phyloP scores from a whole-genome alignment of 1,284 basidiomycete genomes.

The Ganoderma meredithae region DNA sequence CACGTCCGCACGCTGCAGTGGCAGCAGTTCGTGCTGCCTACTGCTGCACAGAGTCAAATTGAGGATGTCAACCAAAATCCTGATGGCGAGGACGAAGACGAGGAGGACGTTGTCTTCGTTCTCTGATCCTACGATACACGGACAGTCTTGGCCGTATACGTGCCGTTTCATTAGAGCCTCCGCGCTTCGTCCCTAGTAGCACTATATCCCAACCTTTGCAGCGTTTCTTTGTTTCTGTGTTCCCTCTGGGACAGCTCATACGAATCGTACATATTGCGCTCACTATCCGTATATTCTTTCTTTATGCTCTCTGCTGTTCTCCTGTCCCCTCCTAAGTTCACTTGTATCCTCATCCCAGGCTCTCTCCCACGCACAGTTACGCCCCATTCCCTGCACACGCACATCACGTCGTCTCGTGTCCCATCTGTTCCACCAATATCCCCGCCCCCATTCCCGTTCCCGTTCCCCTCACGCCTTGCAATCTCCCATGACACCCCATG shows the following conservation, averaged over 20 bases:
- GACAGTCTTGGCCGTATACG: neutral
- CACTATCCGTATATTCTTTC: constrained; percentile 21
- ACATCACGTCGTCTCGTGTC: constrained; percentile 2
- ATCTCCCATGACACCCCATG: neutral
- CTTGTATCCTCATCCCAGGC: constrained; percentile 23
- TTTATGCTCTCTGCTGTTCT: constrained; percentile 31
- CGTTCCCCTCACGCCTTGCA: neutral
- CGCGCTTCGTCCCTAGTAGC: constrained; percentile 1
- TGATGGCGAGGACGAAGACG: constrained; percentile 57
- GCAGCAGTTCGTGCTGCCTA: constrained; percentile 77
- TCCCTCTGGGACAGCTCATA: constrained; percentile 8
- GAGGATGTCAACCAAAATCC: constrained; percentile 34
- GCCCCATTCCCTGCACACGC: constrained; percentile 6
- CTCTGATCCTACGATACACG: constrained; percentile 40
- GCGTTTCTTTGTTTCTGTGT: neutral
- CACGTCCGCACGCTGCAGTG: constrained; percentile 75
- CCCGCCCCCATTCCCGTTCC: neutral
- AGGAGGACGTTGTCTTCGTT: constrained; percentile 61
- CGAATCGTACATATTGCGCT: constrained; percentile 22
- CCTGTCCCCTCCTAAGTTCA: constrained; percentile 16
- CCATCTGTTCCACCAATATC: neutral
- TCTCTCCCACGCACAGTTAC: constrained; percentile 22
- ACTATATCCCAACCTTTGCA: neutral
- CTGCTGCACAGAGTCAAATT: constrained; percentile 56
- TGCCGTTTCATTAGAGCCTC: neutral